Conservation (phyloP, 805 yeast species). For the Saccharomycopsis lassenensis region DNA sequence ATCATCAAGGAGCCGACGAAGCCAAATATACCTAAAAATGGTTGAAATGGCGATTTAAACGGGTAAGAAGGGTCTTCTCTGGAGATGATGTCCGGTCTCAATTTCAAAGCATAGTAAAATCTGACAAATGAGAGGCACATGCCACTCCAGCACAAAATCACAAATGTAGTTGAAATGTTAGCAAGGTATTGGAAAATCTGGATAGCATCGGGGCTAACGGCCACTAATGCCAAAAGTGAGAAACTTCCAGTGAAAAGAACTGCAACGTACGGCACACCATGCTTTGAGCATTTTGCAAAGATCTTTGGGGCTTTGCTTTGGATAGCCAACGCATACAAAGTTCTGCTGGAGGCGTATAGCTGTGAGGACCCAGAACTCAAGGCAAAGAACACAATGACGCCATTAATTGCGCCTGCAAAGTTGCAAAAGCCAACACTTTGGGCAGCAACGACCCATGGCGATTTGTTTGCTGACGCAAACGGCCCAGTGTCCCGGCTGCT, state of each 20-base stretch:
- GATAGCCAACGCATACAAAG: constrained; percentile 42
- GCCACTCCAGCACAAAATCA: constrained; percentile 70
- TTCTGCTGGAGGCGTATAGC: constrained; percentile 44
- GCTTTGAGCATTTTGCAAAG: constrained; percentile 45
- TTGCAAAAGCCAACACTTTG: constrained; percentile 42
- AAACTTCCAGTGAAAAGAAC: constrained; percentile 53
- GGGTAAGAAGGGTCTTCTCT: constrained; percentile 58
- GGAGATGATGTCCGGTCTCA: constrained; percentile 52
- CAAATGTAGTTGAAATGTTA: constrained; percentile 61
- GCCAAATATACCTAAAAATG: constrained; percentile 54
- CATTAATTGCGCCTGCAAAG: constrained; percentile 37
- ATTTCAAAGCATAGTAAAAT: constrained; percentile 49
- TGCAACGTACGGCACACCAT: constrained; percentile 63
- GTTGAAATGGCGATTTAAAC: constrained; percentile 59
- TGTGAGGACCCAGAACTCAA: constrained; percentile 44
- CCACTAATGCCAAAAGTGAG: constrained; percentile 49
- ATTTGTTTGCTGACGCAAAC: constrained; percentile 31
- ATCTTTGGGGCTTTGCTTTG: constrained; percentile 48
- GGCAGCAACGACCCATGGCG: constrained; percentile 50
- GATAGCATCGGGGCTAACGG: constrained; percentile 47
- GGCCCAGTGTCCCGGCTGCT: constrained; percentile 24
- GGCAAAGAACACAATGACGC: constrained; percentile 42
- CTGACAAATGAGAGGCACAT: constrained; percentile 55
- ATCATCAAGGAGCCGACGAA: constrained; percentile 41
- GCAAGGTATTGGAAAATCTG: constrained; percentile 56